Percentiles rank a stretch among this genome's conserved stretches.
Conservation (phyloP, 331 rosid genomes). For the Rhamnella rubrinervis region DNA sequence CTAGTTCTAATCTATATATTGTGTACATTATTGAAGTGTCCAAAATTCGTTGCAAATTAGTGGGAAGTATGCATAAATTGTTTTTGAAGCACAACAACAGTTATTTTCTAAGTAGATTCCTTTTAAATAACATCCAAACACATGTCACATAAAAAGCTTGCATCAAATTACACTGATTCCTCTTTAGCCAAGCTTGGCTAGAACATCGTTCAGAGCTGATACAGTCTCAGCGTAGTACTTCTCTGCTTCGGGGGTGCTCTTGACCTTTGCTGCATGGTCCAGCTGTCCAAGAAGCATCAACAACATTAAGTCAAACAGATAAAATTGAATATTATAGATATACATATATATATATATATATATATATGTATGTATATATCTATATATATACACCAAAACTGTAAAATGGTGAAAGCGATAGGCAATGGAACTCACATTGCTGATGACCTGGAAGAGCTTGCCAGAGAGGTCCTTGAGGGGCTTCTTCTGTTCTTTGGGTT, state of each 20-base stretch:
- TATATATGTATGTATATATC: too few relatives aligned
- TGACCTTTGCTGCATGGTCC: conserved; percentile 90
- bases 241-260: conserved; percentile 91
- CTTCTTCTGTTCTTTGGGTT: conserved; percentile 73
- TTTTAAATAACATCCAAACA: conserved; percentile 43
- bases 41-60: too few relatives aligned
- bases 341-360: too few relatives aligned
- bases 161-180: conserved; percentile 41
- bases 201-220: conserved; percentile 76
- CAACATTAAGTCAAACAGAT: not conserved
- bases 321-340: not conserved
- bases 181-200: conserved; percentile 73
- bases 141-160: conserved; percentile 40
- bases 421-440: conserved; percentile 53
- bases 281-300: conserved; percentile 40
- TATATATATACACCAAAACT: not conserved
- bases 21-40: too few relatives aligned
- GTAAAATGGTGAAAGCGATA: not conserved
- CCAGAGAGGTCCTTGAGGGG: conserved; percentile 76
- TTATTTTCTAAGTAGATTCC: conserved; percentile 17
- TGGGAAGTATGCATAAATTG: not conserved
- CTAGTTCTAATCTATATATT: too few relatives aligned
- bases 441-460: conserved; percentile 77
- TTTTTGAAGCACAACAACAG: conserved; percentile 1
- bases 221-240: conserved; percentile 78